Base-by-base conservation (phyloP, 768 basidiomycete species). In the Agaricus sinodeliciosus region DNA sequence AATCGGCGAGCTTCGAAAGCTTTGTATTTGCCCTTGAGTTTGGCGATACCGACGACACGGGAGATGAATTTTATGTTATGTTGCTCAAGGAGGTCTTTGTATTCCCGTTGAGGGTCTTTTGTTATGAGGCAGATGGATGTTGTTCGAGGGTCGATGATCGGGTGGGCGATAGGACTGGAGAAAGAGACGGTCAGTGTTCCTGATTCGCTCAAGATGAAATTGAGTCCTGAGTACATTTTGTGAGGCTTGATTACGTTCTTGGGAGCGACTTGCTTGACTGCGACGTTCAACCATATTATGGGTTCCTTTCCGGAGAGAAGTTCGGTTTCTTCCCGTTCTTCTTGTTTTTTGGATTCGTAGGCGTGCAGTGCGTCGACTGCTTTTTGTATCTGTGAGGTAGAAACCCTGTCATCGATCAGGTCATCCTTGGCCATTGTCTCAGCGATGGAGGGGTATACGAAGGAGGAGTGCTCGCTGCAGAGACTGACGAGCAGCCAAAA, bases 101-200 rank as follows among this genome's bases (percentile, higher is more conserved):
- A 99, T 65, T 92, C 79, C 42, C 95, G 76, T 61, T 98, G 95
- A 1, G 95, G 95, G 66, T 95, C 91, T 70, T 97, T 98, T 47
- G 88, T 88, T 68, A 99, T 87, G 47, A 99, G 75, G 67, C 94
- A 97, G 47, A 99, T 77, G 9, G 87, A 69, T 5, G 82, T 82
- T 12, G 78, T 82, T 47, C 88, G 82, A 11, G 87, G 95, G 74
- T 90, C 94, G 62, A 90, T 81, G 56, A 91, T 69, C 28, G 88
- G 88, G 64, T 96, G 78, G 36, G 79, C 81, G 42, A 99, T 76
- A 4, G 87, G 84, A 54, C 92, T 85, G 18, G 5, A 31, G 26
- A 31, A 12, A 60, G 4, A 40, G 49, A 27, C 11, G 54, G 52
- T 35, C 31, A 27, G 45, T 47, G 9, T 9, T 11, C 9, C 15